Evolutionary conservation across 768 basidiomycete species (phyloP).

Genomic region (Astraeus odoratus): DNA sequence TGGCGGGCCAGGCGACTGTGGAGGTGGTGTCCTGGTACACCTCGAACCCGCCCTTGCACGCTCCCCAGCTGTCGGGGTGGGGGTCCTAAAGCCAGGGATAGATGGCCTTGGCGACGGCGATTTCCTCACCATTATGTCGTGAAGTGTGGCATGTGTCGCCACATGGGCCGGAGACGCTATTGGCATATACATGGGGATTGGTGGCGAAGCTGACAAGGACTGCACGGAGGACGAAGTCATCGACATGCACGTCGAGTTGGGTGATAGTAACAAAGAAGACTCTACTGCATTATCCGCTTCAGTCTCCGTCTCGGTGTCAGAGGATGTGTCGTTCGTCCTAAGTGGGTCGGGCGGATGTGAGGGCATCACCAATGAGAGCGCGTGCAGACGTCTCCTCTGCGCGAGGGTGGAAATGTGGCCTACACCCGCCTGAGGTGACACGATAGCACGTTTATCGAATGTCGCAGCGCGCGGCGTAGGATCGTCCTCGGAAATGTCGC

Average conservation of each 20-base stretch:
- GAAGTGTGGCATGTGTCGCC: neutral
- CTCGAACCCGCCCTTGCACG: conserved; percentile 21
- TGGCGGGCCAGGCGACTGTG: conserved; percentile 15
- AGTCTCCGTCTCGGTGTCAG: conserved; percentile 11
- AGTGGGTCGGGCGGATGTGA: conserved; percentile 12
- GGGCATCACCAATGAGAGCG: conserved; percentile 13
- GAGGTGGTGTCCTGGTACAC: conserved; percentile 19
- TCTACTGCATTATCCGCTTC: neutral
- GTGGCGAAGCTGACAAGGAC: neutral
- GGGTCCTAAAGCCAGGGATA: conserved; percentile 3
- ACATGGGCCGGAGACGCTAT: neutral
- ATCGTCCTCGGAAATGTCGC: conserved; percentile 12
- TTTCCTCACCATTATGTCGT: neutral
- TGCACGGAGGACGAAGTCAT: neutral
- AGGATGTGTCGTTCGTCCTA: conserved; percentile 17
- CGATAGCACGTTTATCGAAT: conserved; percentile 5
- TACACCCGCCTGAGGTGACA: neutral
- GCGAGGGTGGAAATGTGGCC: neutral
- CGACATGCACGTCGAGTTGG: neutral
- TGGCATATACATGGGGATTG: neutral
- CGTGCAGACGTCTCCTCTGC: conserved; percentile 8
- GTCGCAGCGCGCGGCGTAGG: conserved; percentile 20
- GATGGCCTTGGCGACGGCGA: conserved; percentile 1
- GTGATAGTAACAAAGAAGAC: neutral
- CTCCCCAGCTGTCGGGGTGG: conserved; percentile 13